phyloP scores from a whole-genome alignment of 2,329 filamentous ascomycete genomes.

The Ophiostoma sp. region DNA sequence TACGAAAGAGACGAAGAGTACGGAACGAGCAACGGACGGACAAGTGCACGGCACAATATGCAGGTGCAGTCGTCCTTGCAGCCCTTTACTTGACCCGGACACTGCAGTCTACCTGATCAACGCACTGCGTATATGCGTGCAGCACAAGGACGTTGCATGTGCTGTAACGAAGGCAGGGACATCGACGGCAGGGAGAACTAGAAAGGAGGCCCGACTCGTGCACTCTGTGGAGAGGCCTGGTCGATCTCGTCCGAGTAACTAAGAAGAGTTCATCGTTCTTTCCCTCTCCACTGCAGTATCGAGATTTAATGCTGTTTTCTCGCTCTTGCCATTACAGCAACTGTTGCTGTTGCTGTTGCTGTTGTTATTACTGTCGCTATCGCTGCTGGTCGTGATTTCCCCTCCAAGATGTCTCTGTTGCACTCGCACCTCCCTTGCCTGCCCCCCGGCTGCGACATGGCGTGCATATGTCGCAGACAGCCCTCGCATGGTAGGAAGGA shows the following conservation, averaged over 20 bases:
- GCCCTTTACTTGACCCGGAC: neutral
- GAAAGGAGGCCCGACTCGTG: neutral
- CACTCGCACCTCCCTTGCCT: neutral
- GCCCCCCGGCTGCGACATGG: neutral
- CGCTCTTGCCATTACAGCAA: too few relatives aligned
- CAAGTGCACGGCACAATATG: neutral
- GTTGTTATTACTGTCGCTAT: neutral
- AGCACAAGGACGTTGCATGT: constrained; percentile 7
- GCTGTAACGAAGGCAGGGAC: neutral
- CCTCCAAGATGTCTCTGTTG: neutral
- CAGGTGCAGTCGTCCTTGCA: neutral
- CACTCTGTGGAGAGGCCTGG: neutral
- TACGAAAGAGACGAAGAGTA: neutral
- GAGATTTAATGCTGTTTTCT: neutral
- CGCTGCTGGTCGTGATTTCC: neutral
- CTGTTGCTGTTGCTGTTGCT: neutral
- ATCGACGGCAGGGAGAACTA: neutral
- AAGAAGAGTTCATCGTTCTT: neutral
- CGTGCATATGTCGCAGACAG: neutral
- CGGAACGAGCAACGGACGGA: neutral
- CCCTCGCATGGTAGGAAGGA: neutral
- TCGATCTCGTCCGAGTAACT: neutral
- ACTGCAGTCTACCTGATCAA: neutral
- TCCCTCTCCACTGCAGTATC: neutral
- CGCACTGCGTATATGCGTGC: neutral